Base-by-base conservation (phyloP, 768 basidiomycete genomes). In the Rhizopogon roseolus region DNA sequence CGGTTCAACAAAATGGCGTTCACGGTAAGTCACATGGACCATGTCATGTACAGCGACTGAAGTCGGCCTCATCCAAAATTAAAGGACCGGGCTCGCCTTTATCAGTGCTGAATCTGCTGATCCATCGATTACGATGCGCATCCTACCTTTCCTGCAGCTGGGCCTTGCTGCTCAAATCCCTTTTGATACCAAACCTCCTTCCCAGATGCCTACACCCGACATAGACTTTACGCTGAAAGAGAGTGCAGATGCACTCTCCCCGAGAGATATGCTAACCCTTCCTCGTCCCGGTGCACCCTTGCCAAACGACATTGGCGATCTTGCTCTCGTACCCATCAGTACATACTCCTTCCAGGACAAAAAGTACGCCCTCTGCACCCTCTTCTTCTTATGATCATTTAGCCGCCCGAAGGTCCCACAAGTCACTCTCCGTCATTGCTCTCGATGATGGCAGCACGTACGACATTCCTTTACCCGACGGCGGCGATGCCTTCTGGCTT, bases 401-500 rank as follows among this genome's bases (percentile, higher is more conserved):
- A 53, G 19, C 7, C 22, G 14, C 9, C n/a, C 14, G 41, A 38
- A 93, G 90, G 66, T 88, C 88, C 59, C 74, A 80, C 68, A 90
- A 86, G 63, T 82, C 80, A 9, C 74, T 91, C 52, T 77, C 77
- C 59, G 68, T 93, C 50, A 75, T 81, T 13, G 75, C 86, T 28
- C 71, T 90, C 52, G 80, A 80, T 50, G 75, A 79, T 10, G 66
- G 70, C 16, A 65, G 75, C 52, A 76, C 82, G 1, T 64, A 85
- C 38, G 73, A 84, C 56, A 74, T 88, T 52, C 74, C 82, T 14
- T 76, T 91, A 37, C 71, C 79, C 22, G 80, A 82, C 45, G 87
- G 82, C 8, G 90, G 89, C 19, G 84, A 89, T 42, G 77, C 78
- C 2, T 92, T 93, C 71, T 93, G 91, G 91, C 75, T 93, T 11